phyloP scores from a whole-genome alignment of 2,329 filamentous ascomycete genomes.

The Sporothrix brasiliensis region DNA sequence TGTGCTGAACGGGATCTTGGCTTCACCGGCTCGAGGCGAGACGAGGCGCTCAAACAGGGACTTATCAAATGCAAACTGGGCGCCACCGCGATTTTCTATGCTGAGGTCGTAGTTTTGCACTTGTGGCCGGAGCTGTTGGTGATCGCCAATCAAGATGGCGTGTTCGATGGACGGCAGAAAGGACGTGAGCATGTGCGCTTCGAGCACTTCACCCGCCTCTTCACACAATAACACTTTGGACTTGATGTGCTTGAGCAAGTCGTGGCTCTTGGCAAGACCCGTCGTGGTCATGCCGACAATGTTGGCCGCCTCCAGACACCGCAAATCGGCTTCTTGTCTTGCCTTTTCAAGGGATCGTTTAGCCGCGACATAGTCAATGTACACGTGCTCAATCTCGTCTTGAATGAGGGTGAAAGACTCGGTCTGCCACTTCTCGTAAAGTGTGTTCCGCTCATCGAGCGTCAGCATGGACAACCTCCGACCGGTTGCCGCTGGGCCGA shows the following conservation, averaged over 20 bases:
- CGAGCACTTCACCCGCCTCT: slow-evolving; percentile 69
- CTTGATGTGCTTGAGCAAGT: slow-evolving; percentile 52
- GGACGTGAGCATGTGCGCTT: slow-evolving; percentile 63
- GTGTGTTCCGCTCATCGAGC: neutral
- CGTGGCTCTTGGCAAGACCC: slow-evolving; percentile 57
- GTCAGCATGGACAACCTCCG: neutral
- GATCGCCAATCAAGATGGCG: slow-evolving; percentile 65
- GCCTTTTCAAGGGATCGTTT: slow-evolving; percentile 33
- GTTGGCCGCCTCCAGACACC: slow-evolving; percentile 46
- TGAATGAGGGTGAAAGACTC: neutral
- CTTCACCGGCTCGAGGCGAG: slow-evolving; percentile 29
- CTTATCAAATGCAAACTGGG: slow-evolving; percentile 58
- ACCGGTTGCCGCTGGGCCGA: neutral
- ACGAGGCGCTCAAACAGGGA: slow-evolving; percentile 61
- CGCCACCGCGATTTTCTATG: slow-evolving; percentile 52
- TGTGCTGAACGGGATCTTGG: slow-evolving; percentile 41
- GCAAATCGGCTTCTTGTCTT: slow-evolving; percentile 43
- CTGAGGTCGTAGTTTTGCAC: slow-evolving; percentile 59
- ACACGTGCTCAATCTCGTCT: neutral
- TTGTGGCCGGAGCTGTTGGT: slow-evolving; percentile 62
- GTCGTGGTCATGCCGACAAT: slow-evolving; percentile 65
- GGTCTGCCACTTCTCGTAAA: slow-evolving; percentile 26
- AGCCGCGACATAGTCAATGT: neutral
- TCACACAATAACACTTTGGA: slow-evolving; percentile 66
- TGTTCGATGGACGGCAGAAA: slow-evolving; percentile 64